These are phyloP conservation scores for Tritrichomonas foetus DNA, from an alignment of 208 protist genomes.

Conservation along the genomic window DNA sequence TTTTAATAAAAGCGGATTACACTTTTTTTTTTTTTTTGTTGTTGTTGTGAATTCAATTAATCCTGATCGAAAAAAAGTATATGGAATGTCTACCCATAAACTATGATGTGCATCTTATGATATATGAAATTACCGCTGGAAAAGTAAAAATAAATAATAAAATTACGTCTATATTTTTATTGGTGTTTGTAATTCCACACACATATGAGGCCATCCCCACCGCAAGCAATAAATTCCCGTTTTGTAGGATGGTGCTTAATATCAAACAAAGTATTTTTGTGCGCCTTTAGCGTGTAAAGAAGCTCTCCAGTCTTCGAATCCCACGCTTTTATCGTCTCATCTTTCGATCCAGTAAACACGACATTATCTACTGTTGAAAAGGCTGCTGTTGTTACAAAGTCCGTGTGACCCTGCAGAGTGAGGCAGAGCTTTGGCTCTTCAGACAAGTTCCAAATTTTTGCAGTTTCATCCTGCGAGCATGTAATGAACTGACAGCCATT, in stretches of 20 bases:
- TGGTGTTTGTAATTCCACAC: background rate
- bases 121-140: too few relatives aligned
- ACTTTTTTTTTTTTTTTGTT: too few relatives aligned
- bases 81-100: too few relatives aligned
- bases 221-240: background rate
- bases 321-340: background rate
- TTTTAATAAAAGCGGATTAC: too few relatives aligned
- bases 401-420: background rate
- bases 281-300: background rate
- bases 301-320: background rate
- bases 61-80: too few relatives aligned
- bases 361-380: background rate
- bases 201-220: background rate
- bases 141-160: too few relatives aligned
- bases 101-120: too few relatives aligned
- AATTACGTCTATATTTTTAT: too few relatives aligned
- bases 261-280: background rate
- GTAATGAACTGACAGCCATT: background rate
- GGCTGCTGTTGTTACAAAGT: background rate
- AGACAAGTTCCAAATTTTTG: slow-evolving; percentile 1
- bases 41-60: too few relatives aligned
- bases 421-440: background rate
- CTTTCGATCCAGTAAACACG: background rate
- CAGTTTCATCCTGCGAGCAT: background rate
- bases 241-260: background rate